Evolutionary conservation across 169 alveolate species (phyloP), one percentile per base, ranked within the genome.

Genomic region (Toxoplasma gondii): DNA sequence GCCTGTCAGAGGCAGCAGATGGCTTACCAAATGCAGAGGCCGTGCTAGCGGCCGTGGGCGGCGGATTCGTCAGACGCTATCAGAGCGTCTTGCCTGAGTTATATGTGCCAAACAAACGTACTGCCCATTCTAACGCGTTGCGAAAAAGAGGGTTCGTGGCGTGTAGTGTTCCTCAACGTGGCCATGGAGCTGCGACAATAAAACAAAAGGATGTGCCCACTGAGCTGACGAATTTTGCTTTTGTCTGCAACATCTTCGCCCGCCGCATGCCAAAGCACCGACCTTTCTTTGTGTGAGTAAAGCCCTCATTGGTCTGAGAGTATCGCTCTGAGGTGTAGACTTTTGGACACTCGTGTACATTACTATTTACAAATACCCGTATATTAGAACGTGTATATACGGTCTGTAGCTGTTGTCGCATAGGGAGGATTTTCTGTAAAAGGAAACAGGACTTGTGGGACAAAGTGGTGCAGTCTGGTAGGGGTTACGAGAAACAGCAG

Each of bases 191-290:
- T 64, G 78, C 78, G 36, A 29, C 0, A 64, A 19, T 24, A 4
- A 19, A 7, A 19, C 78, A 19, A 24, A 29, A 29, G 36, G 78
- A 4, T 4, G 78, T 9, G 78, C n/a, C 44, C 34, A 5, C 45
- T 7, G 53, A 44, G 44, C 87, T 78, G 45, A 39, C 29, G 4
- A 78, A 78, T 17, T 27, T 78, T 22, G 87, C 87, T 34, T 78
- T 78, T 34, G 45, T 78, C 4, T 78, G 87, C 87, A 78, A 78
- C 87, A 78, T 78, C 27, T 78, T 78, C 44, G 87, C 87, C 44
- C 44, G 22, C 87, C 87, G 41, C 45, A 78, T 78, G 87, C 87
- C 87, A 17, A 34, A 19, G 53, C 87, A 78, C 34, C 10, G 87
- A 22, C 22, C 39, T 19, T 78, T 78, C 45, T 78, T 78, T 34